Conservation (phyloP, 495 filamentous ascomycete genomes). For the Platismatia glauca region DNA sequence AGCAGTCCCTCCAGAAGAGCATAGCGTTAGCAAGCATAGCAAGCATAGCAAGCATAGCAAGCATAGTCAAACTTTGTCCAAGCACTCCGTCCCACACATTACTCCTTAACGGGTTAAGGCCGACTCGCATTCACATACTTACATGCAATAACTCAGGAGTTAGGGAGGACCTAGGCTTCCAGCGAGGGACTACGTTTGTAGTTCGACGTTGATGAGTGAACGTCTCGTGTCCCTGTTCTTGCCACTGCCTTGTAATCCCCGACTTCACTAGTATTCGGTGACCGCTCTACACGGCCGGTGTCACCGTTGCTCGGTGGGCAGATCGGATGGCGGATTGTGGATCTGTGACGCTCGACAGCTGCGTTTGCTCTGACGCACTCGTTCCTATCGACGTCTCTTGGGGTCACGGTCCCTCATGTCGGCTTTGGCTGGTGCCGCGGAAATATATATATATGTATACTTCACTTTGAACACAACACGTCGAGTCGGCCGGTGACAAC, state of each 20-base stretch:
- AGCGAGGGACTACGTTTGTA: not conserved
- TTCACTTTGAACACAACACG: not conserved
- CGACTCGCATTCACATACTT: not conserved
- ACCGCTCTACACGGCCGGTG: not conserved
- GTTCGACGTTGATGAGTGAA: not conserved
- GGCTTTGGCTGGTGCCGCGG: not conserved
- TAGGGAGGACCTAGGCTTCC: not conserved
- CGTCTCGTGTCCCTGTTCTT: not conserved
- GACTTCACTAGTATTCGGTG: not conserved
- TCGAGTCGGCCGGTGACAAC: not conserved
- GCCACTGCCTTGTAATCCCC: not conserved
- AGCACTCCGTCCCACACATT: not conserved
- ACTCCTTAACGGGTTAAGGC: not conserved
- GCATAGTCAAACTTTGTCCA: not conserved
- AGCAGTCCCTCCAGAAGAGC: not conserved
- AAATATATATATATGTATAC: not conserved
- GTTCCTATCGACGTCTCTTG: not conserved
- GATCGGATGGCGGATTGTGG: too few relatives aligned
- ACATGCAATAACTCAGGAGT: not conserved
- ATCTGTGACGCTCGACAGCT: not conserved
- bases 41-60: not conserved
- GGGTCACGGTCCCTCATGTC: not conserved
- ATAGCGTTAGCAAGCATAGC: conserved; percentile 9
- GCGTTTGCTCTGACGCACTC: not conserved
- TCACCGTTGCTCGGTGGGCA: not conserved